These are phyloP conservation scores for Blastobotrys proliferans DNA, from an alignment of 1,139 yeast species.

Conservation along the genomic window DNA sequence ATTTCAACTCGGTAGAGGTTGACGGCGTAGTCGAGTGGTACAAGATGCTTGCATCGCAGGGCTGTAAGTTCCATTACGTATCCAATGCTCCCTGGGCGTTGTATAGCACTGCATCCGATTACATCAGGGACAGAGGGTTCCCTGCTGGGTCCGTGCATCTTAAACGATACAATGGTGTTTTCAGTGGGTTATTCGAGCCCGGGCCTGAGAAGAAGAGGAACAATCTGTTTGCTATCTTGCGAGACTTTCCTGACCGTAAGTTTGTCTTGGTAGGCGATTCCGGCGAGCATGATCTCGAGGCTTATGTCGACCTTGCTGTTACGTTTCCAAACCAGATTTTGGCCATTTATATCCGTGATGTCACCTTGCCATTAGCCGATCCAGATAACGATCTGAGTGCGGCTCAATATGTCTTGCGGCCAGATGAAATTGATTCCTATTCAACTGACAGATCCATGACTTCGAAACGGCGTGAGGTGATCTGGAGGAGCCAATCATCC, in stretches of 20 bases:
- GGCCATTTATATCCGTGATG: conserved; percentile 79
- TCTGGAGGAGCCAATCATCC: no score
- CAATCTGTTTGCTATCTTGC: conserved; percentile 58
- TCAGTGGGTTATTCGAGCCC: conserved; percentile 81
- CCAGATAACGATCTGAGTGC: conserved; percentile 16
- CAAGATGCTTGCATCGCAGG: conserved; percentile 36
- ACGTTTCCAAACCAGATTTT: conserved; percentile 57
- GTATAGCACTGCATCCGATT: conserved; percentile 59
- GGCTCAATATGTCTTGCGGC: conserved; percentile 20
- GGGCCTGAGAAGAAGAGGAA: conserved; percentile 74
- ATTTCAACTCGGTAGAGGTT: conserved; percentile 61
- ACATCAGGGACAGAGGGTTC: conserved; percentile 50
- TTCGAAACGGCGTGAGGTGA: no score
- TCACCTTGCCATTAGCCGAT: conserved; percentile 43
- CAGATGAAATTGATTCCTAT: conserved; percentile 24
- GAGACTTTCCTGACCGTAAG: conserved; percentile 71
- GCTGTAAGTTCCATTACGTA: conserved; percentile 77
- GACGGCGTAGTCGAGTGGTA: conserved; percentile 77
- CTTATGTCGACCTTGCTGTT: conserved; percentile 70
- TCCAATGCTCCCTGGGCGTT: conserved; percentile 95
- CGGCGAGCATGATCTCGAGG: conserved; percentile 93
- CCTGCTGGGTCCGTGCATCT: conserved; percentile 80
- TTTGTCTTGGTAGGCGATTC: conserved; percentile 91
- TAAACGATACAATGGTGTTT: conserved; percentile 78
- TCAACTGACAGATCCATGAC: no score